These are phyloP conservation scores for Mortierella claussenii DNA, from an alignment of 192 early-diverging fungal species.

Conservation along the genomic window DNA sequence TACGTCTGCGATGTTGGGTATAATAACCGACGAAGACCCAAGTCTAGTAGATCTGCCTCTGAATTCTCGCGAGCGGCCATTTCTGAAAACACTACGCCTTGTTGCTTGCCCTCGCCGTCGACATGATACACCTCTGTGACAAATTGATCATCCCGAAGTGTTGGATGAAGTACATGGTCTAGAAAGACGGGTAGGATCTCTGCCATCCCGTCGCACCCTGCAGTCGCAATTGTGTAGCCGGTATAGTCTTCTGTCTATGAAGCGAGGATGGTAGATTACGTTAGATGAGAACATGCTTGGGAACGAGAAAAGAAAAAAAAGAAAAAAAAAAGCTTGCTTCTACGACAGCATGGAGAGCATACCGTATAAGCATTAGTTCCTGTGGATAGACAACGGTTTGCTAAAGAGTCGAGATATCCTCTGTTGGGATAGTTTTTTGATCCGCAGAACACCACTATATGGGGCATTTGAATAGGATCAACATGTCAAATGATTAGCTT, in stretches of 20 bases:
- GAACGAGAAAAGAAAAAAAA: not conserved
- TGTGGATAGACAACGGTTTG: conserved; percentile 75
- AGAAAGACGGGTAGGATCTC: conserved; percentile 82
- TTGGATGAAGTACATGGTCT: conserved; percentile 83
- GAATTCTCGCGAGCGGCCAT: conserved; percentile 82
- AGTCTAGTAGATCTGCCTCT: conserved; percentile 74
- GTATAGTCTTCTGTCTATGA: conserved; percentile 67
- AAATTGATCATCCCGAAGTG: conserved; percentile 78
- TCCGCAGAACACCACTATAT: conserved; percentile 84
- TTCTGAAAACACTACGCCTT: conserved; percentile 84
- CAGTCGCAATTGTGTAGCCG: conserved; percentile 73
- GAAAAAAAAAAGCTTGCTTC: not conserved
- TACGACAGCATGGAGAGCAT: not conserved
- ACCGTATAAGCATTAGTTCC: conserved; percentile 80
- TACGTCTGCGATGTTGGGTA: conserved; percentile 67
- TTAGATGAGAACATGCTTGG: not conserved
- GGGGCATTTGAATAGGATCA: not conserved
- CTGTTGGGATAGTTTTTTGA: conserved; percentile 71
- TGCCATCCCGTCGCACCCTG: conserved; percentile 74
- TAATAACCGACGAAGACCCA: conserved; percentile 61
- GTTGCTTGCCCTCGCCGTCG: conserved; percentile 72
- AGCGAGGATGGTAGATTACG: not conserved
- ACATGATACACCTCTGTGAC: conserved; percentile 85
- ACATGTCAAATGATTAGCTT: not conserved
- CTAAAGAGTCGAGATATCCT: conserved; percentile 81